Conservation (phyloP, 129 eudicot genomes). For the Lactuca saligna region DNA sequence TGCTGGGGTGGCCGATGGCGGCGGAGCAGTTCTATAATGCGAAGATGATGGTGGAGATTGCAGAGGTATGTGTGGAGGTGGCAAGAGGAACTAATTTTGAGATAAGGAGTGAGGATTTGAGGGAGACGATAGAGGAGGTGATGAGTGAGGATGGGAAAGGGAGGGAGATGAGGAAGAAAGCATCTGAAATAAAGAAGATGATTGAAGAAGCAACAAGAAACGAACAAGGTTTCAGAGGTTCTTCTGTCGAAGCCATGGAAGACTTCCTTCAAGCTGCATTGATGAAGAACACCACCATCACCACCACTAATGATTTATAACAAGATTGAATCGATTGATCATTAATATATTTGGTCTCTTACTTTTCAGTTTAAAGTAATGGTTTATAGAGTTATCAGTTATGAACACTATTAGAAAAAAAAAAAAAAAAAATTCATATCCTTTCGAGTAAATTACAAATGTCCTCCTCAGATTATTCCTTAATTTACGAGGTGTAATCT, state of each 20-base stretch:
- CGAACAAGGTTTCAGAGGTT: slow-evolving; percentile 40
- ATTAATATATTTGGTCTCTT: neutral
- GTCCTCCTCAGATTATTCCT: too few relatives aligned
- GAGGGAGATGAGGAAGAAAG: slow-evolving; percentile 44
- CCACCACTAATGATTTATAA: neutral
- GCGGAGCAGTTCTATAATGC: slow-evolving; percentile 56
- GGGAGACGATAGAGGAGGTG: slow-evolving; percentile 49
- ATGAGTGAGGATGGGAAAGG: slow-evolving; percentile 48
- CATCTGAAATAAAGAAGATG: slow-evolving; percentile 36
- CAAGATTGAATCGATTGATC: neutral
- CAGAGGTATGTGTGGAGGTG: slow-evolving; percentile 56
- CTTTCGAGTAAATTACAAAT: too few relatives aligned
- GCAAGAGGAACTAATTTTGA: slow-evolving; percentile 50
- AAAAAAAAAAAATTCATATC: too few relatives aligned
- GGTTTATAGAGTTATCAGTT: too few relatives aligned
- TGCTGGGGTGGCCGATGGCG: slow-evolving; percentile 65
- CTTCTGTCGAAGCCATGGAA: slow-evolving; percentile 60
- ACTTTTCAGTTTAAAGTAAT: too few relatives aligned
- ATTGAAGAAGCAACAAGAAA: slow-evolving; percentile 35
- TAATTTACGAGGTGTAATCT: too few relatives aligned
- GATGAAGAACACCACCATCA: slow-evolving; percentile 16
- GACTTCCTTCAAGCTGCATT: slow-evolving; percentile 50
- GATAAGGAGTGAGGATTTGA: slow-evolving; percentile 47
- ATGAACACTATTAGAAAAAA: too few relatives aligned
- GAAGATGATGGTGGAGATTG: slow-evolving; percentile 50